Percentiles rank a stretch among this genome's conserved stretches.
phyloP scores from a whole-genome alignment of 2,329 filamentous ascomycete species.

The Bipolaris cookei region DNA sequence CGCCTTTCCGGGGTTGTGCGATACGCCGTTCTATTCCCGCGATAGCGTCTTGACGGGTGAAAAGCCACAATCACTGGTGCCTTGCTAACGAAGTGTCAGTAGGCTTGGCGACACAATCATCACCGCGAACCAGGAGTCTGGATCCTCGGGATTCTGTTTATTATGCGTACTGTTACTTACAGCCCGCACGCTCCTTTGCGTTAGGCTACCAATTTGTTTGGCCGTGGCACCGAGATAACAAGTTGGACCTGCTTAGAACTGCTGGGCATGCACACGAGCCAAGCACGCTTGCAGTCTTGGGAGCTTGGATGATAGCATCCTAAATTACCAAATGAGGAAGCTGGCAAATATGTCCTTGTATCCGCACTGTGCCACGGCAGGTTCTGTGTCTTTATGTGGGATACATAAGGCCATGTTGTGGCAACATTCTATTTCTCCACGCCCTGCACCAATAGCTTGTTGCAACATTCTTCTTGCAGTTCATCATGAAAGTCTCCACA shows the following conservation, averaged over 20 bases:
- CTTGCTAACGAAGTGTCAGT: constrained; percentile 1
- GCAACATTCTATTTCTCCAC: constrained; percentile 5
- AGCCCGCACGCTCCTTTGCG: neutral
- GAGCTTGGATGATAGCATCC: constrained; percentile 11
- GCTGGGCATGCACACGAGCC: constrained; percentile 22
- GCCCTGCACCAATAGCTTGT: constrained; percentile 10
- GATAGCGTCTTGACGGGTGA: neutral
- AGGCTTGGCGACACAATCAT: constrained; percentile 14
- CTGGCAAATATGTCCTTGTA: constrained; percentile 10
- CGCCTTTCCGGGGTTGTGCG: neutral
- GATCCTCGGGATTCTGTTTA: neutral
- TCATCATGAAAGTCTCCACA: constrained; percentile 35
- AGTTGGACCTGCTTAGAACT: constrained; percentile 28
- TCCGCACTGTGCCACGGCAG: constrained; percentile 3
- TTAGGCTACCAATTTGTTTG: constrained; percentile 2
- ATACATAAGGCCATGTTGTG: constrained; percentile 14
- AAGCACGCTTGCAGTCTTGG: constrained; percentile 29
- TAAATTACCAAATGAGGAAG: constrained; percentile 21
- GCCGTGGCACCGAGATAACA: constrained; percentile 23
- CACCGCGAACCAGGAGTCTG: constrained; percentile 17
- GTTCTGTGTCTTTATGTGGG: constrained; percentile 1
- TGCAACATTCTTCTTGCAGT: constrained; percentile 1
- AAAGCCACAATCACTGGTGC: constrained; percentile 1
- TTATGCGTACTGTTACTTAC: neutral
- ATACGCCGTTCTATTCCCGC: neutral